Percentiles rank a stretch among this genome's conserved stretches.
These are phyloP conservation scores for Talaromyces verruculosus DNA, from an alignment of 2,329 filamentous ascomycete species.

Conservation along the genomic window DNA sequence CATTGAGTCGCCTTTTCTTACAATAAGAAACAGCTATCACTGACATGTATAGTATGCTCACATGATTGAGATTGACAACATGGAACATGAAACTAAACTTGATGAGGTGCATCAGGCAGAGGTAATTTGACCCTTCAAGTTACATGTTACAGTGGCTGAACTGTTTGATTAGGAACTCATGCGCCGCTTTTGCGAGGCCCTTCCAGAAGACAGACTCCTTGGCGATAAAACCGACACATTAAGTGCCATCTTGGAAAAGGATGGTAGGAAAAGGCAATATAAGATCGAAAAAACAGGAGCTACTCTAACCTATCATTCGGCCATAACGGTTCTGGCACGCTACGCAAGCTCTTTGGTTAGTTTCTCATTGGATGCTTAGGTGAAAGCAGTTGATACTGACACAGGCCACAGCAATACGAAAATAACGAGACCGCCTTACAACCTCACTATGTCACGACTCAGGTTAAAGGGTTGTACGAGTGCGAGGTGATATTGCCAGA, in stretches of 20 bases:
- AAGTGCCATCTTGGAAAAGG: conserved; percentile 57
- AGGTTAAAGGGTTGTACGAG: conserved; percentile 60
- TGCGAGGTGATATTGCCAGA: conserved; percentile 80
- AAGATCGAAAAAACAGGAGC: conserved; percentile 68
- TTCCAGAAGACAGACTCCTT: conserved; percentile 74
- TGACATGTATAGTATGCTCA: conserved; percentile 62
- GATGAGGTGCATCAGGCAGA: conserved; percentile 53
- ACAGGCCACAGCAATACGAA: conserved; percentile 43
- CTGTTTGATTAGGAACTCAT: conserved; percentile 52
- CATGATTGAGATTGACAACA: conserved; percentile 75
- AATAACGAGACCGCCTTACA: conserved; percentile 49
- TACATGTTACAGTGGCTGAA: background rate
- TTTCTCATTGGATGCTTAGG: background rate
- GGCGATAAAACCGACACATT: conserved; percentile 59
- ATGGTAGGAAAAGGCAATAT: conserved; percentile 54
- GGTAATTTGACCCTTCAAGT: conserved; percentile 27
- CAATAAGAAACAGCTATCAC: background rate
- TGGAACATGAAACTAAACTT: conserved; percentile 60
- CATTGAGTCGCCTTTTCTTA: background rate
- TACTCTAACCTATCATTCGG: conserved; percentile 73
- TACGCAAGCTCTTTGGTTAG: conserved; percentile 68
- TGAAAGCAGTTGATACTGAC: conserved; percentile 16
- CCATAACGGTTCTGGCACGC: conserved; percentile 67
- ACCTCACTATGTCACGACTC: conserved; percentile 62
- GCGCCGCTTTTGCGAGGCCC: conserved; percentile 69